phyloP scores from a whole-genome alignment of 164 flowering plant species.

The Tinospora cordifolia region DNA sequence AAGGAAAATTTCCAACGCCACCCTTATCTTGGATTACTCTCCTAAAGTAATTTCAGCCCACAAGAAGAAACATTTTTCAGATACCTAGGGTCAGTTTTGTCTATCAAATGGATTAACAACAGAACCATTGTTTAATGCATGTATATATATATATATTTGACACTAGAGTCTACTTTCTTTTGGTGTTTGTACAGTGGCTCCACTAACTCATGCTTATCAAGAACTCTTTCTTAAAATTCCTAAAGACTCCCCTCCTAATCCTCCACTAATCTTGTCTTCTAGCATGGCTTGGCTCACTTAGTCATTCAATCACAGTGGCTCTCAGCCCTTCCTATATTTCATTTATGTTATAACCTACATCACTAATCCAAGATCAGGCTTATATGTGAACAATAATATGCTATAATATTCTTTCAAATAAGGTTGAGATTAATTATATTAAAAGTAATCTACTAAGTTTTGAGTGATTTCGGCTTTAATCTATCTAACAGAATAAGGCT shows the following conservation, averaged over 20 bases:
- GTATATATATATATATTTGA: not conserved
- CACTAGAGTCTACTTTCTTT: not conserved
- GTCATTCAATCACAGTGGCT: not conserved
- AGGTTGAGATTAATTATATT: too few relatives aligned
- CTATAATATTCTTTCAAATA: too few relatives aligned
- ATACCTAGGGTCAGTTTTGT: not conserved
- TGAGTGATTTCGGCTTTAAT: too few relatives aligned
- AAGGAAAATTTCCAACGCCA: constrained; percentile 1
- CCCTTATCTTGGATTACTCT: constrained; percentile 10
- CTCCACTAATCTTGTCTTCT: constrained; percentile 22
- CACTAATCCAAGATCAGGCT: too few relatives aligned
- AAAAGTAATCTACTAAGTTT: too few relatives aligned
- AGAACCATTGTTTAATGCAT: not conserved
- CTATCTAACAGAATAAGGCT: too few relatives aligned
- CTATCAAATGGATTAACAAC: not conserved
- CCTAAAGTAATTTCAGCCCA: not conserved
- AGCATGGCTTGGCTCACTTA: constrained; percentile 8
- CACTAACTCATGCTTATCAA: constrained; percentile 38
- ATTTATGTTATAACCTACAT: too few relatives aligned
- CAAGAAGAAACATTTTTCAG: not conserved
- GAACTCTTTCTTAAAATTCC: constrained; percentile 15
- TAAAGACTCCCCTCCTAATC: constrained; percentile 17
- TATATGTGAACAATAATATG: too few relatives aligned
- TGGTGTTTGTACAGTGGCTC: constrained; percentile 16
- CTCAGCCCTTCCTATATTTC: not conserved